Evolutionary conservation across 441 rosid genomes (phyloP).

Genomic region (Cnidoscolus chayamansa): DNA sequence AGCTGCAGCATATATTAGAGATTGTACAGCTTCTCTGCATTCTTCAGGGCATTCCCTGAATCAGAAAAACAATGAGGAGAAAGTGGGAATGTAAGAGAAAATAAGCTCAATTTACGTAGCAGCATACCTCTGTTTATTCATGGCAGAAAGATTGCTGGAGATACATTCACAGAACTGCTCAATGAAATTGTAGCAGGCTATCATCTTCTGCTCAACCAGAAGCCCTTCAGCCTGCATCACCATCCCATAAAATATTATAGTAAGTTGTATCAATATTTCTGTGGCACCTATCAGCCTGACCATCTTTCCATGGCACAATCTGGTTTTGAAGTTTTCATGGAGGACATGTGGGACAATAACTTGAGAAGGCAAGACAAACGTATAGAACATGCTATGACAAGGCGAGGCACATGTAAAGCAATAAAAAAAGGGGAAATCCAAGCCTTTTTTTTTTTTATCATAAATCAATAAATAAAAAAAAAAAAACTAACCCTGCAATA

Average conservation of each 20-base stretch:
- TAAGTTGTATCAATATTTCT: too few relatives aligned
- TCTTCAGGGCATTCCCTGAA: constrained; percentile 76
- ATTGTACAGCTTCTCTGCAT: constrained; percentile 69
- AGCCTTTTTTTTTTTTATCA: not conserved
- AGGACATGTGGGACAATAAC: not conserved
- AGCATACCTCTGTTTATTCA: constrained; percentile 59
- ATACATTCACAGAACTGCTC: constrained; percentile 52
- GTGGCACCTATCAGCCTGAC: too few relatives aligned
- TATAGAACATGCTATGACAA: not conserved
- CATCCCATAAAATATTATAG: not conserved
- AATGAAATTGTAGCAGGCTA: constrained; percentile 46
- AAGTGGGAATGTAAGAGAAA: not conserved
- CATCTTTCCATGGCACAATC: not conserved
- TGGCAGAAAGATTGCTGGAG: constrained; percentile 40
- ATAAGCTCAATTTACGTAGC: not conserved
- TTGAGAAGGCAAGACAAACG: not conserved
- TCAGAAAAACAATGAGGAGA: not conserved
- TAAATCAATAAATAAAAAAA: not conserved
- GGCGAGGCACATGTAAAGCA: constrained; percentile 13
- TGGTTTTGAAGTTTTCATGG: not conserved
- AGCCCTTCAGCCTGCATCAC: constrained; percentile 68
- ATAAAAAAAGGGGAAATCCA: not conserved
- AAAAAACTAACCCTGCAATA: constrained; percentile 58
- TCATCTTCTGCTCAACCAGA: constrained; percentile 53
- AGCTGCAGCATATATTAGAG: constrained; percentile 74